These are phyloP conservation scores for Tylopilus balloui DNA, from an alignment of 768 basidiomycete genomes.

Conservation along the genomic window DNA sequence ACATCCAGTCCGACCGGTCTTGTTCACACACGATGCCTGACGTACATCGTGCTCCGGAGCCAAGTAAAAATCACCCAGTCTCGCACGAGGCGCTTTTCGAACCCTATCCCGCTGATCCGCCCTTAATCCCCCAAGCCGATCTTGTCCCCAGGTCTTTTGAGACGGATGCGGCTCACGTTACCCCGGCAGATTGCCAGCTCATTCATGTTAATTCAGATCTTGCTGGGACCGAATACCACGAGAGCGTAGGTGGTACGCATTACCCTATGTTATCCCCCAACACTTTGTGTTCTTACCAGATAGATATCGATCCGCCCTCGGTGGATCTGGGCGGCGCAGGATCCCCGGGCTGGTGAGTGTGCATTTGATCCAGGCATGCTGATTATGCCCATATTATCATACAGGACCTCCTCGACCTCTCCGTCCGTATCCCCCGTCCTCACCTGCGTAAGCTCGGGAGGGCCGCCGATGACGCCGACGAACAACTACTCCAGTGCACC, in stretches of 20 bases:
- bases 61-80: neutral
- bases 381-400: neutral
- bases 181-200: neutral
- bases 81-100: neutral
- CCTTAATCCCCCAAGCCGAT: conserved; percentile 29
- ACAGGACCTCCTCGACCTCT: conserved; percentile 7
- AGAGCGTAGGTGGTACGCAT: neutral
- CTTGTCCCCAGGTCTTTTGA: neutral
- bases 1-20: neutral
- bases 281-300: neutral
- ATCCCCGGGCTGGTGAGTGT: neutral
- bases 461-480: neutral
- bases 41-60: neutral
- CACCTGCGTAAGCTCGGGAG: neutral
- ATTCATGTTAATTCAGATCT: neutral
- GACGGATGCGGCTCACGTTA: too few species aligned
- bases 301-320: neutral
- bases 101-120: conserved; percentile 48
- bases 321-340: neutral
- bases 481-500: conserved; percentile 2
- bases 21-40: neutral
- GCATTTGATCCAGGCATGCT: too few species aligned
- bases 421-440: conserved; percentile 2
- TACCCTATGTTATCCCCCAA: neutral
- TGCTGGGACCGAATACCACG: neutral